A percentile compares a stretch with the other conserved stretches of the same genome.
Evolutionary conservation across 441 rosid genomes (phyloP).

Genomic region (Euphorbia celastroides): DNA sequence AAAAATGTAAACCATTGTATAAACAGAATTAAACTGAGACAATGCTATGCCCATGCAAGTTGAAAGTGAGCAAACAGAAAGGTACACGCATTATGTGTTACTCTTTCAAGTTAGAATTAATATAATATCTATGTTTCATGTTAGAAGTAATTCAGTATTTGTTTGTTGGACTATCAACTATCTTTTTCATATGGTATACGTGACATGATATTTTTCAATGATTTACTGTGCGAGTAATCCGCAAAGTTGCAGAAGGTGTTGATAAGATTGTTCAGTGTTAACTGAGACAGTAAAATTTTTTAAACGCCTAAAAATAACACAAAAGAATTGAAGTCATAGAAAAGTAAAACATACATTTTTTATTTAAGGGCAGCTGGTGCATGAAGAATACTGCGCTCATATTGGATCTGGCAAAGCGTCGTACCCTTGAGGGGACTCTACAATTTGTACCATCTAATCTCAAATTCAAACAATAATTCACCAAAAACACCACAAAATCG

Average conservation of each 20-base stretch:
- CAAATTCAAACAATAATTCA: too few species aligned
- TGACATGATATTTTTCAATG: background rate
- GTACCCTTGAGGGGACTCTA: too few species aligned
- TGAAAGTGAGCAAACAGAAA: slow-evolving; percentile 68
- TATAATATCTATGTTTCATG: background rate
- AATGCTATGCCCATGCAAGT: slow-evolving; percentile 14
- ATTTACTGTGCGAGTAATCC: background rate
- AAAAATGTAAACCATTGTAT: slow-evolving; percentile 75
- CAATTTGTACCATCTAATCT: too few species aligned
- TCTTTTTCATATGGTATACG: background rate
- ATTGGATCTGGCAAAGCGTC: too few species aligned
- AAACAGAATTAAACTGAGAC: slow-evolving; percentile 37
- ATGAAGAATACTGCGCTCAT: too few species aligned
- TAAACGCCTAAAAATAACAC: background rate
- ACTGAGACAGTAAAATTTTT: background rate
- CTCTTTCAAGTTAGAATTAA: background rate
- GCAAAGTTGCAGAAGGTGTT: slow-evolving; percentile 1
- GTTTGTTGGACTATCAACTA: background rate
- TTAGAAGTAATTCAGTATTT: background rate
- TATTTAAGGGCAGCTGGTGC: too few species aligned
- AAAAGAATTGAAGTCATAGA: background rate
- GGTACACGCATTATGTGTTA: slow-evolving; percentile 20
- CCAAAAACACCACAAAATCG: background rate
- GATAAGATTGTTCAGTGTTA: background rate
- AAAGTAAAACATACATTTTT: too few species aligned